Evolutionary conservation across 1,284 basidiomycete species (phyloP).

Genomic region (Cutaneotrichosporon mucoides): DNA sequence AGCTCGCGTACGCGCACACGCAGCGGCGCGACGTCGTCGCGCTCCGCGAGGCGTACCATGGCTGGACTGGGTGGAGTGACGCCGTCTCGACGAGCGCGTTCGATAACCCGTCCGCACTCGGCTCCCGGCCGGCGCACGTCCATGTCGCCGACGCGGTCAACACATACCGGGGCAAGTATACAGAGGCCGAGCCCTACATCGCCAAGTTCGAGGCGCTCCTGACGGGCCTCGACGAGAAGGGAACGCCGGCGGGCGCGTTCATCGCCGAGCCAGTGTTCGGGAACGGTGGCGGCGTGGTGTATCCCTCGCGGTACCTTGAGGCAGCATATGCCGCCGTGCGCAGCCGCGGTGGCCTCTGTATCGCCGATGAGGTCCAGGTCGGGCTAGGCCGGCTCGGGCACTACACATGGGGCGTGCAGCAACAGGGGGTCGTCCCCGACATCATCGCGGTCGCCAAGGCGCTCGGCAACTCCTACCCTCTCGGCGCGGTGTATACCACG

Average conservation of each 20-base stretch:
- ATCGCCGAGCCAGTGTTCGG: constrained; percentile 15
- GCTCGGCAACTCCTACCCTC: constrained; percentile 11
- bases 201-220: constrained; percentile 1
- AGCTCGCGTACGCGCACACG: constrained; percentile 8
- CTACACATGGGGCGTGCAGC: constrained; percentile 7
- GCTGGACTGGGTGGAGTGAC: constrained; percentile 12
- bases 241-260: constrained; percentile 8
- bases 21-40: constrained; percentile 1
- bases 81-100: constrained; percentile 9
- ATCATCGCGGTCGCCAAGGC: constrained; percentile 13
- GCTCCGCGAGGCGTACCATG: constrained; percentile 15
- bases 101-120: constrained; percentile 9
- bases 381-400: constrained; percentile 14
- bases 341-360: constrained; percentile 8
- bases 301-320: constrained; percentile 4
- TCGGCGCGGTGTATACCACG: constrained; percentile 14
- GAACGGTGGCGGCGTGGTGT: constrained; percentile 13
- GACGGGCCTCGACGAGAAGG: not conserved
- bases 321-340: constrained; percentile 3
- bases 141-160: constrained; percentile 11
- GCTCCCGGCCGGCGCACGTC: constrained; percentile 4
- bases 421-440: constrained; percentile 10
- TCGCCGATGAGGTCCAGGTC: constrained; percentile 17
- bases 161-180: constrained; percentile 8
- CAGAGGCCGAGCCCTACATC: not conserved